phyloP scores from a whole-genome alignment of 441 rosid species.

The Breynia disticha region DNA sequence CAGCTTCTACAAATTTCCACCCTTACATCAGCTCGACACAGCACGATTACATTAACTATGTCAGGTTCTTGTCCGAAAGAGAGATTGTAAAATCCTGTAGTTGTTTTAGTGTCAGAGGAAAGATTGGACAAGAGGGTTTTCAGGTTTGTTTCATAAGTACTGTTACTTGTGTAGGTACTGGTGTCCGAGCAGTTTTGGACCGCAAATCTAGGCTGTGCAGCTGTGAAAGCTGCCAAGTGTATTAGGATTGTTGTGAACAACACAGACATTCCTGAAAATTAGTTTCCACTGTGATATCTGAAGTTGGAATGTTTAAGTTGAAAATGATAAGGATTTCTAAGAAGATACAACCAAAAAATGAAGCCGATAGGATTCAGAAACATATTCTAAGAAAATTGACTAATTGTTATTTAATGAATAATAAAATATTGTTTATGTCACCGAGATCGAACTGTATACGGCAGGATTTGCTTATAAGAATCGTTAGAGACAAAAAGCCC shows the following conservation, averaged over 20 bases:
- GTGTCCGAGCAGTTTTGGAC: neutral
- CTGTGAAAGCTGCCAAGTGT: neutral
- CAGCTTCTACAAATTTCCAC: neutral
- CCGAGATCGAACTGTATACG: no score
- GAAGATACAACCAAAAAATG: no score
- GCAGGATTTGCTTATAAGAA: no score
- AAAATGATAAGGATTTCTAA: neutral
- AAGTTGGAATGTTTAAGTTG: neutral
- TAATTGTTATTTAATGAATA: no score
- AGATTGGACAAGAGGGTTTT: neutral
- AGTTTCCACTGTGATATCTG: neutral
- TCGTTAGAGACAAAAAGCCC: no score
- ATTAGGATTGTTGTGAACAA: neutral
- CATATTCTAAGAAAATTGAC: no score
- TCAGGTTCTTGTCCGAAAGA: neutral
- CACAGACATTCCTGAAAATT: neutral
- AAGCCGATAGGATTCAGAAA: no score
- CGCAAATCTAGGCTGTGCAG: neutral
- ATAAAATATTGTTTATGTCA: no score
- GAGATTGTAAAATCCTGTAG: neutral
- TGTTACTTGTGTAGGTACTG: neutral
- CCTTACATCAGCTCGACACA: neutral
- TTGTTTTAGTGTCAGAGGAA: neutral
- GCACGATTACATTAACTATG: neutral
- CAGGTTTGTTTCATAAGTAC: neutral